Conservation (phyloP, 345 rosid species). For the Moricandia arvensis region DNA sequence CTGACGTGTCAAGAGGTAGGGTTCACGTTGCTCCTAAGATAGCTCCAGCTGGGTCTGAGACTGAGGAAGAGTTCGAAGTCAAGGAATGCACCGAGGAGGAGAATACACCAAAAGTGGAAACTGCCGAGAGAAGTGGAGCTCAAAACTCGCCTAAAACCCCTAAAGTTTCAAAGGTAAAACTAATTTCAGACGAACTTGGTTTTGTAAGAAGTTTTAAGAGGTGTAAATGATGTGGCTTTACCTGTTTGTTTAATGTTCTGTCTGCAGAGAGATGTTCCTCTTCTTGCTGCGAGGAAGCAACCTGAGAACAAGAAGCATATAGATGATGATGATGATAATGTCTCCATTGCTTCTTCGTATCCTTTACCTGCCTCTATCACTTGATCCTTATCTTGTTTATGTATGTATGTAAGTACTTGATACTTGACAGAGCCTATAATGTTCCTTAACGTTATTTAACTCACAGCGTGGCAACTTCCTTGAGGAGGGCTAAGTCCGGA, state of each 20-base stretch:
- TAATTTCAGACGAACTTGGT: background rate
- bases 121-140: constrained; percentile 23
- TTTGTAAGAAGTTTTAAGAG: background rate
- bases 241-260: background rate
- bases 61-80: constrained; percentile 58
- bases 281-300: constrained; percentile 50
- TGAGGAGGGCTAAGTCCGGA: constrained; percentile 57
- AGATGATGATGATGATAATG: constrained; percentile 83
- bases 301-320: constrained; percentile 55
- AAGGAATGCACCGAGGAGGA: constrained; percentile 45
- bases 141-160: constrained; percentile 15
- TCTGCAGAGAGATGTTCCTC: constrained; percentile 58
- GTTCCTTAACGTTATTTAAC: constrained; percentile 27
- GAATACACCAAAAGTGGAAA: constrained; percentile 10
- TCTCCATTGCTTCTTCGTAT: constrained; percentile 91
- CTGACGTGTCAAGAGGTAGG: constrained; percentile 49
- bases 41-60: constrained; percentile 51
- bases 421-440: background rate
- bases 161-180: constrained; percentile 28
- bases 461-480: constrained; percentile 43
- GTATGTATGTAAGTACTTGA: background rate
- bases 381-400: background rate
- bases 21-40: constrained; percentile 50
- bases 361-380: constrained; percentile 39
- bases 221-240: constrained; percentile 1